Evolutionary conservation across 2,329 filamentous ascomycete species (phyloP).

Genomic region (Epichloe gansuensis): DNA sequence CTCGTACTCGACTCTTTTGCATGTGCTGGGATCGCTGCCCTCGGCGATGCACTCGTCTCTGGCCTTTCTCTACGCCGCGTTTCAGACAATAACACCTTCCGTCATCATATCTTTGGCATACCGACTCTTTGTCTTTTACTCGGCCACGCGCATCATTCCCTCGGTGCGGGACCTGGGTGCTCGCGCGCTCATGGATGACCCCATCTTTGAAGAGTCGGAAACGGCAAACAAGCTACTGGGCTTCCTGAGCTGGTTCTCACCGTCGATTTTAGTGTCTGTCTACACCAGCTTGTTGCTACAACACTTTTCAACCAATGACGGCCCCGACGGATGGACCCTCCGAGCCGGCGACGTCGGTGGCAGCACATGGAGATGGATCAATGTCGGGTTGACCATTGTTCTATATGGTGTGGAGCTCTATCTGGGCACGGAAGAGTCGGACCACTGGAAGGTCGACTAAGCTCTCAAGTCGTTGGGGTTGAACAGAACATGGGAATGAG

Average conservation of each 20-base stretch:
- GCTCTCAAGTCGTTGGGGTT: not conserved
- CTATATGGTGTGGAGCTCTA: slow-evolving; percentile 86
- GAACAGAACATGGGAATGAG: not conserved
- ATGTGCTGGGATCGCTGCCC: slow-evolving; percentile 72
- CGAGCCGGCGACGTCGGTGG: slow-evolving; percentile 70
- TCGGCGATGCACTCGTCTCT: slow-evolving; percentile 72
- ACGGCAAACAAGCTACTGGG: slow-evolving; percentile 69
- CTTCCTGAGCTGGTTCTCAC: slow-evolving; percentile 85
- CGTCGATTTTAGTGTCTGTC: slow-evolving; percentile 86
- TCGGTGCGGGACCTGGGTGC: slow-evolving; percentile 82
- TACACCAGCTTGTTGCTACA: slow-evolving; percentile 94
- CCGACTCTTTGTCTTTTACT: slow-evolving; percentile 89
- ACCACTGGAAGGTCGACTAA: slow-evolving; percentile 95
- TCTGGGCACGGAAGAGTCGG: slow-evolving; percentile 70
- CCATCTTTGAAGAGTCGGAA: slow-evolving; percentile 74
- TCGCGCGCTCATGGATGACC: slow-evolving; percentile 70
- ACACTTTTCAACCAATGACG: slow-evolving; percentile 74
- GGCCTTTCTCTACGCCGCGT: slow-evolving; percentile 77
- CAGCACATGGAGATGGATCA: slow-evolving; percentile 88
- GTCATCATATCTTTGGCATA: slow-evolving; percentile 93
- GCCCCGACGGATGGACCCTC: slow-evolving; percentile 68
- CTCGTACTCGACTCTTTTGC: slow-evolving; percentile 83
- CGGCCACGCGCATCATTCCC: slow-evolving; percentile 89
- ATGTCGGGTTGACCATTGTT: slow-evolving; percentile 77
- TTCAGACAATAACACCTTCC: slow-evolving; percentile 90